Conservation (phyloP, 2,329 filamentous ascomycete species). For the Nannizzia gypsea region DNA sequence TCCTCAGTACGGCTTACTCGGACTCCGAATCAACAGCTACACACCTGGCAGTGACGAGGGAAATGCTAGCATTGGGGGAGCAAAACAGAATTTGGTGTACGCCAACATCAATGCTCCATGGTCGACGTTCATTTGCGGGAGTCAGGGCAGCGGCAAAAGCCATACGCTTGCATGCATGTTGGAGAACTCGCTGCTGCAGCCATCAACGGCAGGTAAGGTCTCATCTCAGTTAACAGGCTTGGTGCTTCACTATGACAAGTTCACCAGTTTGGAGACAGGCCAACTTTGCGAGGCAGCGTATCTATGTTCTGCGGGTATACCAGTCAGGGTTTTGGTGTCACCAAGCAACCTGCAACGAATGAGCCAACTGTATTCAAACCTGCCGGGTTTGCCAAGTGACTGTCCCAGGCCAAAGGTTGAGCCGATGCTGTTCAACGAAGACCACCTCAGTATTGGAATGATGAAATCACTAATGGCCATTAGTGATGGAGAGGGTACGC, state of each 20-base stretch:
- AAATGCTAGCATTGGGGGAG: background rate
- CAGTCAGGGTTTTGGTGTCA: constrained; percentile 42
- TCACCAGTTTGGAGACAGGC: constrained; percentile 25
- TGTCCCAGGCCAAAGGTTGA: constrained; percentile 32
- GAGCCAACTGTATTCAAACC: constrained; percentile 30
- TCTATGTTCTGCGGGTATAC: constrained; percentile 38
- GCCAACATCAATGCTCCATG: constrained; percentile 45
- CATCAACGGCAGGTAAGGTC: constrained; percentile 32
- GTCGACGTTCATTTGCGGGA: constrained; percentile 52
- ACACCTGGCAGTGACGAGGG: constrained; percentile 4
- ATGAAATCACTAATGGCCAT: constrained; percentile 48
- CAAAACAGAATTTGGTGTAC: constrained; percentile 19
- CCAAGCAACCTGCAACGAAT: constrained; percentile 37
- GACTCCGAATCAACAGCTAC: constrained; percentile 15
- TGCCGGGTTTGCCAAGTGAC: constrained; percentile 24
- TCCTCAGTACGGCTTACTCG: constrained; percentile 21
- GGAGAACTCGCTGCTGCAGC: constrained; percentile 29
- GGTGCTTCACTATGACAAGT: constrained; percentile 46
- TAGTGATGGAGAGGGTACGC: constrained; percentile 27
- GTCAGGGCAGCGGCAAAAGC: constrained; percentile 51
- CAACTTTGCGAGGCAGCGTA: constrained; percentile 46
- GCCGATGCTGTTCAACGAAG: constrained; percentile 37
- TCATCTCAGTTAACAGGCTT: constrained; percentile 40
- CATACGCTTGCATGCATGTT: constrained; percentile 49
- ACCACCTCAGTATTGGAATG: constrained; percentile 40